Conservation (phyloP, 148 eudicot genomes). For the Vaccinium corymbosum region DNA sequence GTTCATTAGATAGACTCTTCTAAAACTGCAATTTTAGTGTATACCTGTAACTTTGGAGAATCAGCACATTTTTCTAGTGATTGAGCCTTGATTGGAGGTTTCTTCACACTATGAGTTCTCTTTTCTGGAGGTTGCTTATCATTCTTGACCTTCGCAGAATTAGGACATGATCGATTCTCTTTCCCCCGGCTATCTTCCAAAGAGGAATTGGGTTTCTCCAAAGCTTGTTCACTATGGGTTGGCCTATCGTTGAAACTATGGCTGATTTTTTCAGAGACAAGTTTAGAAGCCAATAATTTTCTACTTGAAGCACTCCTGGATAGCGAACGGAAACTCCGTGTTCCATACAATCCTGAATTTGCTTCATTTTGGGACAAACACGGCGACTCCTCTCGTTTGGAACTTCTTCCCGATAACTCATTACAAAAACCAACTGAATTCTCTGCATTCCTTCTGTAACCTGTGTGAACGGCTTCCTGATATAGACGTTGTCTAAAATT, state of each 20-base stretch:
- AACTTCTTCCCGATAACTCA: slow-evolving; percentile 22
- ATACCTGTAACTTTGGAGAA: slow-evolving; percentile 41
- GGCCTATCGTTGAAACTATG: slow-evolving; percentile 22
- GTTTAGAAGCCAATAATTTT: slow-evolving; percentile 31
- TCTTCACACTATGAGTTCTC: slow-evolving; percentile 23
- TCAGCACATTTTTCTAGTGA: slow-evolving; percentile 29
- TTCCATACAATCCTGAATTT: slow-evolving; percentile 14
- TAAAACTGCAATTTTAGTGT: background rate
- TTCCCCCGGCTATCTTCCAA: slow-evolving; percentile 33
- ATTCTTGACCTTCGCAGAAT: slow-evolving; percentile 27
- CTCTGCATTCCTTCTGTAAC: slow-evolving; percentile 44
- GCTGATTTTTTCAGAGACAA: slow-evolving; percentile 27
- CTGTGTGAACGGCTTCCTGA: slow-evolving; percentile 52
- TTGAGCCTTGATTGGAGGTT: slow-evolving; percentile 44
- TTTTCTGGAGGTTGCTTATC: slow-evolving; percentile 28
- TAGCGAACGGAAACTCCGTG: slow-evolving; percentile 32
- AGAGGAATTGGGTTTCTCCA: slow-evolving; percentile 11
- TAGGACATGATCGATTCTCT: slow-evolving; percentile 29
- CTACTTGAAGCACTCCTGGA: slow-evolving; percentile 45
- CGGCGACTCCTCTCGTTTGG: slow-evolving; percentile 35
- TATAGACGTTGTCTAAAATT: slow-evolving; percentile 56
- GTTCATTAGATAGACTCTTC: background rate
- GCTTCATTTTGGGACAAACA: slow-evolving; percentile 27
- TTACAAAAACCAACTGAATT: slow-evolving; percentile 26
- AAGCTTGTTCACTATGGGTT: slow-evolving; percentile 19